Evolutionary conservation across 805 yeast genomes (phyloP), one percentile per base, ranked within the genome.

Genomic region (Yarrowia sp.): DNA sequence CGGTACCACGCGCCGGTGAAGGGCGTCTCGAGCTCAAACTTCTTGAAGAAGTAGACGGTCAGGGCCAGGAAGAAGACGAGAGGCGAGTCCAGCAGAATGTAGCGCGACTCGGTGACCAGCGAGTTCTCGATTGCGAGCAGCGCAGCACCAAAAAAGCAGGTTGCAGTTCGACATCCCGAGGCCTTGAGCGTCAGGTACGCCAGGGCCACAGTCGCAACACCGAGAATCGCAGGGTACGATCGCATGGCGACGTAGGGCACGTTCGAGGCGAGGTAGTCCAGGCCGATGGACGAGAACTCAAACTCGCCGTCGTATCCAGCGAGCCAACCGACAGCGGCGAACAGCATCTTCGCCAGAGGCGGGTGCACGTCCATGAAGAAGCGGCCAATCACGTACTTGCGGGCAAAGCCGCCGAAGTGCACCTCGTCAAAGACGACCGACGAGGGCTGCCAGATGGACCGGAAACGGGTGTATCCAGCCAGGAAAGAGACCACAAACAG

Each of bases 391-490:
- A 78, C 78, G 76, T 91, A 94, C 74, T 88, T 85, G 63, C 86
- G 81, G 31, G 97, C 96, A 76, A 93, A 94, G n/a, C 96, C 96
- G 62, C 99, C 99, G 69, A 94, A 94, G 74, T 89, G 96, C 39
- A 58, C 62, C 73, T 93, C 99, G 73, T 91, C 97, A 67, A 89
- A 89, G 12, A 93, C 96, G 35, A 91, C 96, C 27, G 92, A 84
- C 68, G 84, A 75, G 38, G 99, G 99, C 65, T 76, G 70, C 25
- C 81, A 76, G 63, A 94, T 77, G 61, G 80, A 76, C 66, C 78
- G 76, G 60, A 87, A 77, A 67, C 99, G 84, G 55, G 90, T 81
- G 49, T 73, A 68, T 12, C 78, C 65, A 0, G 96, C 81, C 35
- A 85, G 66, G 1, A 79, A 66, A n/a, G 82, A 68, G 60, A 89